Evolutionary conservation across 2,329 filamentous ascomycete species (phyloP), one percentile per base, ranked within the genome.

Genomic region (Neopestalotiopsis sp.): DNA sequence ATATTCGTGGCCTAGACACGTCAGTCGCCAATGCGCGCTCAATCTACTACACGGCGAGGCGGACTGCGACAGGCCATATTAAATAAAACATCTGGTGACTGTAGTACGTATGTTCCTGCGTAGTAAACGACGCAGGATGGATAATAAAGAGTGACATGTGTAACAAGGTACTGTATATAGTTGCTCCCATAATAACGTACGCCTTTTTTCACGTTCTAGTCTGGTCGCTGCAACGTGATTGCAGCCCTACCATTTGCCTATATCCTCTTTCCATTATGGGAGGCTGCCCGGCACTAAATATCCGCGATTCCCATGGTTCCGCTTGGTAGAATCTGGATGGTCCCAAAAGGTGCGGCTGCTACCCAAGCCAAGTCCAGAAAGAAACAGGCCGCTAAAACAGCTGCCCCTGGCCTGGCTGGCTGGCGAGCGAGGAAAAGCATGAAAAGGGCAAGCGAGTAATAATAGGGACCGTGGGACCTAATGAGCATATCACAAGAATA

Each of bases 1-100:
- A 49, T 64, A 64, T 40, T 64, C 61, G 61, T 64, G 20, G 34
- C 28, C 61, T 52, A 64, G 61, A 64, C 61, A 52, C 61, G 61
- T 64, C 61, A 64, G 61, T 64, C 34, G 17, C 59, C 12, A 28
- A 49, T 49, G 61, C n/a, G 30, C 10, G 20, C 24, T 45, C 61
- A 64, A 66, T 66, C 52, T 57, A 66, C 52, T 57, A 66, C 52
- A 30, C 14, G 28, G 14, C 52, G 40, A 34, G 52, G 42, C 42
- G 45, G 45, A 34, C 62, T 32, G 45, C 49, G 64, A n/a, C 42
- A 58, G 24, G 45, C 17, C 49, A 38, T 58, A 58, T 66, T 32
- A 66, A 66, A 14, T 4, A n/a, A 28, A 52, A 52, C 45, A 52
- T 52, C 45, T 52, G 45, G 20, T 52, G 45, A 52, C 20, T 52